A percentile compares a stretch with the other conserved stretches of the same genome.
Evolutionary conservation across 2,329 filamentous ascomycete genomes (phyloP).

Genomic region (Fusarium longipes): DNA sequence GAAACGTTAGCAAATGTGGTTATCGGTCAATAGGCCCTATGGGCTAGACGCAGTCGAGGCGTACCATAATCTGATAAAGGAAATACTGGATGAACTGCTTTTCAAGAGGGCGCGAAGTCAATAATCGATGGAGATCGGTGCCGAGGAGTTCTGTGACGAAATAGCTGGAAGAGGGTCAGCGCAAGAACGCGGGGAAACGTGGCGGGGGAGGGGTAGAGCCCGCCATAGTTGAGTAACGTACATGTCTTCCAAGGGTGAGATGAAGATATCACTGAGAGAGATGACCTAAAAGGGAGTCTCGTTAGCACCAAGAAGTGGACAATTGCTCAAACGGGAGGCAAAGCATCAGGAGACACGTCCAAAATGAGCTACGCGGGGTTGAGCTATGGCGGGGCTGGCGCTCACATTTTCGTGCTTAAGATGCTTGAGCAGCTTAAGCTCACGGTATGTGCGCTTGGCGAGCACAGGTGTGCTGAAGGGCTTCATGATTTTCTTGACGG

Average conservation of each 20-base stretch:
- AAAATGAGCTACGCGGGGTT: background rate
- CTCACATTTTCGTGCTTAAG: conserved; percentile 93
- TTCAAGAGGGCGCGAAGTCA: conserved; percentile 95
- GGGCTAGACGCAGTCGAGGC: conserved; percentile 47
- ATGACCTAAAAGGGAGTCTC: conserved; percentile 74
- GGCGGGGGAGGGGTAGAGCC: conserved; percentile 18
- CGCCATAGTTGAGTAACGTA: conserved; percentile 58
- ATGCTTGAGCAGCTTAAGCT: conserved; percentile 97
- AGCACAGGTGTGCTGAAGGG: conserved; percentile 99
- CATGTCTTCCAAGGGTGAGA: conserved; percentile 98
- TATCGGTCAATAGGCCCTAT: background rate
- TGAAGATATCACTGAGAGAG: conserved; percentile 99
- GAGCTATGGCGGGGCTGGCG: conserved; percentile 16
- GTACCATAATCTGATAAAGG: conserved; percentile 96
- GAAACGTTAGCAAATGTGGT: conserved; percentile 22
- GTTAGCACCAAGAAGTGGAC: conserved; percentile 30
- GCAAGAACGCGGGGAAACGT: conserved; percentile 14
- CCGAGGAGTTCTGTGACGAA: conserved; percentile 98
- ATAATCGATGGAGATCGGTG: conserved; percentile 93
- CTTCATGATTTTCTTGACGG: conserved; percentile 99
- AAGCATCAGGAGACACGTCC: conserved; percentile 25
- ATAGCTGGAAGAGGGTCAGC: conserved; percentile 70
- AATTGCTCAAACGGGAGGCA: conserved; percentile 1
- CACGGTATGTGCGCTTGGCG: conserved; percentile 96
- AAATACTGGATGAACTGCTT: conserved; percentile 99